Evolutionary conservation across 257 asterid genomes (phyloP).

Genomic region (Solanum appendiculatum): DNA sequence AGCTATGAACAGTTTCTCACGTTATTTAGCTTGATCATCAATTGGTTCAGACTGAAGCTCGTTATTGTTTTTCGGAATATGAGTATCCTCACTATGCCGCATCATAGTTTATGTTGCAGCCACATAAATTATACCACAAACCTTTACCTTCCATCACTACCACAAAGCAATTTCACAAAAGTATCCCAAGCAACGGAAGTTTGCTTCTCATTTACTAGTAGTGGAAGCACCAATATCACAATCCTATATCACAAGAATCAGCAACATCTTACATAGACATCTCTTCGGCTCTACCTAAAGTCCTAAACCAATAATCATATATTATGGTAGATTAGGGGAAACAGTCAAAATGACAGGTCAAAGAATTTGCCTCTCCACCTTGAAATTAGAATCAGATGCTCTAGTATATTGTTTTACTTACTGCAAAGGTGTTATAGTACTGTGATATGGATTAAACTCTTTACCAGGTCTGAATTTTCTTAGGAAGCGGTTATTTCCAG

Average conservation of each 20-base stretch:
- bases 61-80: not conserved
- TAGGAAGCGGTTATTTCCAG: not conserved
- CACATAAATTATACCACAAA: not conserved
- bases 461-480: not conserved
- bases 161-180: not conserved
- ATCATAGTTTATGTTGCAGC: not conserved
- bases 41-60: not conserved
- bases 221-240: not conserved
- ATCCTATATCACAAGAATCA: not conserved
- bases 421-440: not conserved
- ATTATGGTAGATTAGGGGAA: not conserved
- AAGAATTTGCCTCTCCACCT: not conserved
- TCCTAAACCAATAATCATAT: not conserved
- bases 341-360: not conserved
- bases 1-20: not conserved
- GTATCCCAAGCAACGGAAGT: not conserved
- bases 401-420: not conserved
- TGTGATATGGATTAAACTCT: not conserved
- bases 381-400: not conserved
- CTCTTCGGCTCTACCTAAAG: no score
- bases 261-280: not conserved
- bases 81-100: not conserved
- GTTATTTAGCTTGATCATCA: not conserved
- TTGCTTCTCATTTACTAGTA: not conserved
- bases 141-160: not conserved